Base-by-base conservation (phyloP, 768 basidiomycete genomes). In the Leucogyrophana mollusca region DNA sequence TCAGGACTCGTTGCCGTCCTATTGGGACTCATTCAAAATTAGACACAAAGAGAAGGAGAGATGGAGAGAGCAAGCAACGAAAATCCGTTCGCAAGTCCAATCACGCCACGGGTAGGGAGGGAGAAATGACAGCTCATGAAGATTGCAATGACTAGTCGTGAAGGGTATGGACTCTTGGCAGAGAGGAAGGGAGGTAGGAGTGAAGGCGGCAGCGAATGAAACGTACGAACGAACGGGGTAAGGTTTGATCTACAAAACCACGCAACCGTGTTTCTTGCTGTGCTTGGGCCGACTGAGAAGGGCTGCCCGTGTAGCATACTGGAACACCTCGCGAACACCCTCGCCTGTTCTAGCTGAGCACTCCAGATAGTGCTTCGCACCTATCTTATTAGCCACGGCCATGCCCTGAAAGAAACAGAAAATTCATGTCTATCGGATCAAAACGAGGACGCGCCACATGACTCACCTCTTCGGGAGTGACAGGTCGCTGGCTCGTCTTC, bases 321-420 rank as follows among this genome's bases (percentile, higher is more conserved):
- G 93, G 83, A 99, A 99, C 36, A 99, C 95, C 70, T 98, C 94
- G 52, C 90, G 85, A 39, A 99, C 95, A 56, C 95, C 94, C 70
- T 97, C 93, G 49, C 94, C 94, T 13, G 92, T 85, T 77, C 87
- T 88, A 66, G 94, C 94, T 44, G 92, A 94, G 69, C 96, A 99
- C 68, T 99, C 96, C 43, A 99, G 84, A 69, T 98, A 99, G 64
- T 92, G 87, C 71, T 84, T 90, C 4, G 96, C 95, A 22, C 89
- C 89, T 57, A 99, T 98, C 87, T 97, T 95, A 75, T 90, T 87
- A 18, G 90, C 84, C 25, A 97, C 87, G 7, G 89, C 88, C 83
- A 93, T 87, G 50, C 94, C 96, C 91, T 98, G 57, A 7, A 52
- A 39, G 46, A 24, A 17, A 9, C 36, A 34, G 40, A 37, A 51